Evolutionary conservation across 2,329 filamentous ascomycete genomes (phyloP).

Genomic region (Alternaria gaisen): DNA sequence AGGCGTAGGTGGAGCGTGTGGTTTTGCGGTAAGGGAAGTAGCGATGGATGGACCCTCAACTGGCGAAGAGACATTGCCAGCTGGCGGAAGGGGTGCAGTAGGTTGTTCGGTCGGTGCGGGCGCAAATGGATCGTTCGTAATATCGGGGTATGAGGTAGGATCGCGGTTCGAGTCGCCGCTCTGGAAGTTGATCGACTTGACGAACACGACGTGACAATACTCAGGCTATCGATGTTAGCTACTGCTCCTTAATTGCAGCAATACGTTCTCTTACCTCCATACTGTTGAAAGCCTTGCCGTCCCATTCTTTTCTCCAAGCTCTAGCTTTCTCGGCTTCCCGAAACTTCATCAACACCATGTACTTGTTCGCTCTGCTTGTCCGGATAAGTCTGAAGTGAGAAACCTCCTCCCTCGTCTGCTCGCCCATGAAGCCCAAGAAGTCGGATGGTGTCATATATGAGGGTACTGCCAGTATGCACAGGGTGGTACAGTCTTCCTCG

Average conservation of each 20-base stretch:
- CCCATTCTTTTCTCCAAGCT: constrained; percentile 85
- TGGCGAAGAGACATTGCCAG: constrained; percentile 44
- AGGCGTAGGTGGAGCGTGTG: constrained; percentile 77
- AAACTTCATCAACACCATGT: constrained; percentile 97
- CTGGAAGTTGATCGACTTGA: constrained; percentile 89
- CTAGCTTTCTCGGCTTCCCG: constrained; percentile 76
- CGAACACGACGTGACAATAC: constrained; percentile 92
- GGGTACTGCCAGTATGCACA: constrained; percentile 94
- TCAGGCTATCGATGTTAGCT: constrained; percentile 69
- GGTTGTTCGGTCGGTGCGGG: constrained; percentile 57
- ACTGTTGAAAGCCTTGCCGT: constrained; percentile 90
- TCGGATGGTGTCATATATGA: constrained; percentile 92
- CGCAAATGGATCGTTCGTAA: constrained; percentile 71
- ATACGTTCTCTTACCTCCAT: constrained; percentile 72
- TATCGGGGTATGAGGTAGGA: constrained; percentile 65
- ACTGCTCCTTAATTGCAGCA: no score
- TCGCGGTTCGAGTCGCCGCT: constrained; percentile 60
- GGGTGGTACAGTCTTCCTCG: constrained; percentile 78
- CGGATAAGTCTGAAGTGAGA: constrained; percentile 95
- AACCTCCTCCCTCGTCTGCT: constrained; percentile 84
- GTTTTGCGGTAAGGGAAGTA: constrained; percentile 65
- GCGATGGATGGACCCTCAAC: constrained; percentile 46
- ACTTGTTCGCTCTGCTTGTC: constrained; percentile 87
- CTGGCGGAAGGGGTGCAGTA: constrained; percentile 46
- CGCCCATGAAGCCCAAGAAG: constrained; percentile 89